These are phyloP conservation scores for Phytophthora hybrid DNA, from an alignment of 352 stramenopile species.

Conservation along the genomic window DNA sequence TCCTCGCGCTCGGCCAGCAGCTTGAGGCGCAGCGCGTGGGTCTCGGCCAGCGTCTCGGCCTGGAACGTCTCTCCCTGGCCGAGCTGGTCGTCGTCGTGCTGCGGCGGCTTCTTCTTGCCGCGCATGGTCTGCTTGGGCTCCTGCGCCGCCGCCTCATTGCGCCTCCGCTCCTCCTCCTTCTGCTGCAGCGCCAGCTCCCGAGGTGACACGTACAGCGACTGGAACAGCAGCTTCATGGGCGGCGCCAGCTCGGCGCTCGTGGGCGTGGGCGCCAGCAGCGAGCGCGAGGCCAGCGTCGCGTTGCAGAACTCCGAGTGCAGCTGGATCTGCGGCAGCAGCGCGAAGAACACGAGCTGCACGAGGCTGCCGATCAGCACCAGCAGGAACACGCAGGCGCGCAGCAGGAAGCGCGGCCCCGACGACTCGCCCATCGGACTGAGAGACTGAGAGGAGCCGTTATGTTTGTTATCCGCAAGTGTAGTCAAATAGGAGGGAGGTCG, in stretches of 20 bases:
- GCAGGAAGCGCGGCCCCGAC: constrained; percentile 63
- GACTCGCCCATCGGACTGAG: constrained; percentile 48
- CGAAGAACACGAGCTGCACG: constrained; percentile 79
- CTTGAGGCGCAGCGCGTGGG: constrained; percentile 9
- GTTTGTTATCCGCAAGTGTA: background rate
- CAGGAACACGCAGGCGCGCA: constrained; percentile 76
- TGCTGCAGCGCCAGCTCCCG: constrained; percentile 57
- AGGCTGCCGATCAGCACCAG: constrained; percentile 79
- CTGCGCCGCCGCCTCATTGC: constrained; percentile 40
- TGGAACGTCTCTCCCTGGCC: constrained; percentile 29
- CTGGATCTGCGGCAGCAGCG: constrained; percentile 71
- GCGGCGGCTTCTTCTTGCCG: constrained; percentile 17
- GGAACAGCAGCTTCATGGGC: constrained; percentile 79
- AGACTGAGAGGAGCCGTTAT: constrained; percentile 33
- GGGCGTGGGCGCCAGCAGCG: constrained; percentile 39
- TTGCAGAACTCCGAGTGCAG: constrained; percentile 75
- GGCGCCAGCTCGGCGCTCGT: constrained; percentile 62
- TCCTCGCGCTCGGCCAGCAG: constrained; percentile 19
- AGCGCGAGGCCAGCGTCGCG: constrained; percentile 54
- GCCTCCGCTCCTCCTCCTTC: constrained; percentile 48
- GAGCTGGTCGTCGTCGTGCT: constrained; percentile 5
- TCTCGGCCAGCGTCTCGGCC: constrained; percentile 29
- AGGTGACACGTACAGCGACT: constrained; percentile 80
- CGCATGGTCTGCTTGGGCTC: constrained; percentile 35
- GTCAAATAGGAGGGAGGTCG: background rate